phyloP scores from a whole-genome alignment of 2,329 filamentous ascomycete species.

The Trichoderma brevicompactum region DNA sequence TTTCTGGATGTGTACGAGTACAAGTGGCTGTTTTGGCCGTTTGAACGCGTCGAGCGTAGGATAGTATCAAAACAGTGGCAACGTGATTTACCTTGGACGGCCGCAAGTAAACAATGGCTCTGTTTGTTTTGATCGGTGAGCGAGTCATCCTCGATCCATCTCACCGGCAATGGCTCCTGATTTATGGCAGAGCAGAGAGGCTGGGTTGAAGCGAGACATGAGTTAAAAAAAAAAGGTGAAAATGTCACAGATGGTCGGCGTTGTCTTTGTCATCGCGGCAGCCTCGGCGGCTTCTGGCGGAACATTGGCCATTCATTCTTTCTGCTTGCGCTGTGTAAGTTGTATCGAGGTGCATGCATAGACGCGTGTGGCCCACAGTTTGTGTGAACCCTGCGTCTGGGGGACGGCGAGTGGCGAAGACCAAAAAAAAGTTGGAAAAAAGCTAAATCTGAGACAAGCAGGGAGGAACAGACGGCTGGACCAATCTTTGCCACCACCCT shows the following conservation, averaged over 20 bases:
- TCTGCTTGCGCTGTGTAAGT: not conserved
- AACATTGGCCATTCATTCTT: constrained; percentile 18
- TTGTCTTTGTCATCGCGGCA: constrained; percentile 15
- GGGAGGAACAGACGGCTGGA: constrained; percentile 14
- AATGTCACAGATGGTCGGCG: not conserved
- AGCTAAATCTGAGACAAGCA: constrained; percentile 13
- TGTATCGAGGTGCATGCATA: not conserved
- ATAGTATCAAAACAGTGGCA: constrained; percentile 20
- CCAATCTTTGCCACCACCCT: constrained; percentile 17
- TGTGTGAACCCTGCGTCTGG: constrained; percentile 9
- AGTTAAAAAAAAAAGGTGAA: not conserved
- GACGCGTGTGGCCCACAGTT: constrained; percentile 5
- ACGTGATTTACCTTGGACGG: not conserved
- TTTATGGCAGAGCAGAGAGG: not conserved
- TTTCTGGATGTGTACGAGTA: not conserved
- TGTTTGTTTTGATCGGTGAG: constrained; percentile 41
- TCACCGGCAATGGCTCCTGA: not conserved
- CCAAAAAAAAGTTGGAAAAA: not conserved
- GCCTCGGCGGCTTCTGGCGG: not conserved
- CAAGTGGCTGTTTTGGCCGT: not conserved
- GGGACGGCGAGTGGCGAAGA: constrained; percentile 7
- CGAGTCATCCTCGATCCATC: constrained; percentile 14
- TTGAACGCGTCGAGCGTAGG: not conserved
- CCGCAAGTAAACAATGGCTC: constrained; percentile 27
- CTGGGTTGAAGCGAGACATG: constrained; percentile 12